These are phyloP conservation scores for Westerdykella aurantiaca DNA, from an alignment of 2,329 filamentous ascomycete species.

Conservation along the genomic window DNA sequence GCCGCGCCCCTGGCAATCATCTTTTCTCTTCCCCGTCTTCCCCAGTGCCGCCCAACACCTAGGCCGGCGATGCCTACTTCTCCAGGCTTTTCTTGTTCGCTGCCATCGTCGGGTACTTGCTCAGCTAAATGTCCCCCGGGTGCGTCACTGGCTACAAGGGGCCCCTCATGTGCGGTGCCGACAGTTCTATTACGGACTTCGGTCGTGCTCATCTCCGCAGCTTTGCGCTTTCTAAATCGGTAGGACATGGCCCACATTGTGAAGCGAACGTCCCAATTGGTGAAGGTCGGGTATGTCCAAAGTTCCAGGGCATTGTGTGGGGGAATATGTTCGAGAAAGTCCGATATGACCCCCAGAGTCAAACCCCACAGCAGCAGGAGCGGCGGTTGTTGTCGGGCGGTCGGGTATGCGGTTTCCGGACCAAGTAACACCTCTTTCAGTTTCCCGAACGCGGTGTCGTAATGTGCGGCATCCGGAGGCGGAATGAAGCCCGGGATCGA, in stretches of 20 bases:
- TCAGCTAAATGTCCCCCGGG: slow-evolving; percentile 18
- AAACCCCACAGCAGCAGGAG: slow-evolving; percentile 63
- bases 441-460: slow-evolving; percentile 9
- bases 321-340: slow-evolving; percentile 63
- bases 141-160: slow-evolving; percentile 19
- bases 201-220: slow-evolving; percentile 22
- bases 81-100: slow-evolving; percentile 29
- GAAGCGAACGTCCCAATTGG: slow-evolving; percentile 54
- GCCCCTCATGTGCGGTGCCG: slow-evolving; percentile 1
- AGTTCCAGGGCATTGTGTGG: slow-evolving; percentile 56
- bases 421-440: slow-evolving; percentile 14
- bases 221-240: slow-evolving; percentile 43
- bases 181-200: background rate
- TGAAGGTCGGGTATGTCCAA: slow-evolving; percentile 66
- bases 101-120: slow-evolving; percentile 3
- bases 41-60: slow-evolving; percentile 40
- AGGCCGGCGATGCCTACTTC: slow-evolving; percentile 44
- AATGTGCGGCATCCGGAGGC: slow-evolving; percentile 2
- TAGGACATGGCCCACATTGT: slow-evolving; percentile 57
- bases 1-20: slow-evolving; percentile 37
- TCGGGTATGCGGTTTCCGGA: slow-evolving; percentile 25
- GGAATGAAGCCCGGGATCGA: slow-evolving; percentile 47
- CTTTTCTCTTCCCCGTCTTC: slow-evolving; percentile 30
- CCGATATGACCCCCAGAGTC: slow-evolving; percentile 60
- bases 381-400: slow-evolving; percentile 22